Conservation (phyloP, 257 asterid genomes). For the Mitragyna speciosa region DNA sequence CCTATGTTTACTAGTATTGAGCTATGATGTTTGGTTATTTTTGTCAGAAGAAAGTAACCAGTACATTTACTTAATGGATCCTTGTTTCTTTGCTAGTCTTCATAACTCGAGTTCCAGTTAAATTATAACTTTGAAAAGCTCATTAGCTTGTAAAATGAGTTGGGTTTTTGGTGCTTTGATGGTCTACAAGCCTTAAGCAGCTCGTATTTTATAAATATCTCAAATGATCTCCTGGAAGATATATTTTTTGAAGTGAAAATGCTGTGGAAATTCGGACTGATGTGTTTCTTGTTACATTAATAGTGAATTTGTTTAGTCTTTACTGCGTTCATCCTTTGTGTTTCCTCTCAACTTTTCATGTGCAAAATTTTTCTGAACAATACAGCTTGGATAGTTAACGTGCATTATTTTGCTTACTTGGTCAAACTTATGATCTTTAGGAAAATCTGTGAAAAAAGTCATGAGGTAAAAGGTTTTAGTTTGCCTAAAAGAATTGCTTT, state of each 20-base stretch:
- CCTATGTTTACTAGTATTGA: slow-evolving; percentile 68
- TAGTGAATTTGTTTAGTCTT: no score
- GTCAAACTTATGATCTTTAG: not conserved
- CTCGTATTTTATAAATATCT: not conserved
- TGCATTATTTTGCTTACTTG: not conserved
- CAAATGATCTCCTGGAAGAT: not conserved
- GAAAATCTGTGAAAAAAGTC: not conserved
- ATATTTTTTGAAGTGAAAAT: not conserved
- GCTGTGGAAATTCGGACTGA: not conserved
- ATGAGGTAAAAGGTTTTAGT: not conserved
- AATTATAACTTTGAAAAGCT: not conserved
- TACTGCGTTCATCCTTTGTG: not conserved
- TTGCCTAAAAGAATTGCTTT: not conserved
- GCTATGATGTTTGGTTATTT: slow-evolving; percentile 8
- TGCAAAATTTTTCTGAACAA: not conserved
- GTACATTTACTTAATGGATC: not conserved
- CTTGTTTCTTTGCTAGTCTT: not conserved
- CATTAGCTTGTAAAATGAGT: not conserved
- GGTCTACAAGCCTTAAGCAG: not conserved
- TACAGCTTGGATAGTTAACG: no score
- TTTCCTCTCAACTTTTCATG: not conserved
- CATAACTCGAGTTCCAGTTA: slow-evolving; percentile 1
- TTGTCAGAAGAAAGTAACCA: slow-evolving; percentile 6
- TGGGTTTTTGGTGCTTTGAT: not conserved
- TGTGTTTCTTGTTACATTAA: not conserved